Conservation (phyloP, 495 filamentous ascomycete species). For the Massariosphaeria phaeospora region DNA sequence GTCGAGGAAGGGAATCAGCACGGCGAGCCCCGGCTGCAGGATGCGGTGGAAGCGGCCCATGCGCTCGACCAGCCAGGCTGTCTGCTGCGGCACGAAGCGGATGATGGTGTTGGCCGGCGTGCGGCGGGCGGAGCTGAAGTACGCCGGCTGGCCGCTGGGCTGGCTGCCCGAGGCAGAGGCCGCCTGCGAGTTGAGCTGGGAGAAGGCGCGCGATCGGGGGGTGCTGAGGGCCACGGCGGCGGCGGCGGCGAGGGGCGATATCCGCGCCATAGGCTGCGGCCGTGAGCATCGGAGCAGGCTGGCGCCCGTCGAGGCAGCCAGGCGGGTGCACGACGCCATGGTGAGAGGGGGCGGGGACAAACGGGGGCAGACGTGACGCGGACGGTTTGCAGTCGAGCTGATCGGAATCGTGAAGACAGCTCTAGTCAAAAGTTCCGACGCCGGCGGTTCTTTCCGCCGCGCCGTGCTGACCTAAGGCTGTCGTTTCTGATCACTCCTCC, state of each 20-base stretch:
- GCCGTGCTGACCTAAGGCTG: no score
- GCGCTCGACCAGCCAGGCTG: conserved; percentile 98
- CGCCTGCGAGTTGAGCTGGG: conserved; percentile 6
- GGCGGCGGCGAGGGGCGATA: neutral
- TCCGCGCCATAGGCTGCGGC: neutral
- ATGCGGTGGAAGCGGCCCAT: conserved; percentile 97
- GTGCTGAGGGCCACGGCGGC: neutral
- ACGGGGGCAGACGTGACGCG: no score
- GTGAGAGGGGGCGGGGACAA: neutral
- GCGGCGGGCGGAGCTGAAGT: conserved; percentile 53
- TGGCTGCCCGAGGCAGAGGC: conserved; percentile 6
- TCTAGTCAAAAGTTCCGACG: no score
- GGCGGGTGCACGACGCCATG: conserved; percentile 22
- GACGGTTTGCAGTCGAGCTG: no score
- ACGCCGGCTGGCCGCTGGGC: conserved; percentile 34
- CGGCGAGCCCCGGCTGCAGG: conserved; percentile 81
- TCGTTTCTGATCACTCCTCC: no score
- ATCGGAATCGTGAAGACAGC: no score
- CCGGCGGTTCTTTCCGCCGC: no score
- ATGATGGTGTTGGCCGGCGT: conserved; percentile 91
- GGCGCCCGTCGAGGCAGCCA: conserved; percentile 20
- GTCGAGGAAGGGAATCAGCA: conserved; percentile 86
- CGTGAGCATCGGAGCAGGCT: conserved; percentile 5
- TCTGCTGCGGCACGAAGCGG: conserved; percentile 97
- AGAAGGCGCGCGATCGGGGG: conserved; percentile 3